Evolutionary conservation across 2,329 filamentous ascomycete species (phyloP).

Genomic region (Fusarium sp.): DNA sequence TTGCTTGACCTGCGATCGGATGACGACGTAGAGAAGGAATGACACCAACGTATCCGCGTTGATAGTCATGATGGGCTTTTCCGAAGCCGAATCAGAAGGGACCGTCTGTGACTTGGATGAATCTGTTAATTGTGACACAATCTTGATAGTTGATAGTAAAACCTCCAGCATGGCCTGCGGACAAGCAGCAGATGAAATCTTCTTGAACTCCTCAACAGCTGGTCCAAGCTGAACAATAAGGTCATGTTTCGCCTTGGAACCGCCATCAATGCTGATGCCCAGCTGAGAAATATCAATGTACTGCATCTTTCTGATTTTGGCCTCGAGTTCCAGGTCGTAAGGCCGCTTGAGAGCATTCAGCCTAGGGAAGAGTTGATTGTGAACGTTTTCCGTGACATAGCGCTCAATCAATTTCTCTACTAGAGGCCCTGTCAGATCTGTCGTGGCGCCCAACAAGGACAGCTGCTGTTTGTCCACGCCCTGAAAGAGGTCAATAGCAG

Average conservation of each 20-base stretch:
- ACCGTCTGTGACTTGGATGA: conserved; percentile 56
- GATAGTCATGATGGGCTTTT: conserved; percentile 69
- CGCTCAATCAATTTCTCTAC: conserved; percentile 95
- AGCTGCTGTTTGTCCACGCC: conserved; percentile 95
- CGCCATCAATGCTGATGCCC: conserved; percentile 85
- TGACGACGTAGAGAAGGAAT: conserved; percentile 89
- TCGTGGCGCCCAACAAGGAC: conserved; percentile 89
- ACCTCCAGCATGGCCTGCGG: conserved; percentile 91
- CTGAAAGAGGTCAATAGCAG: conserved; percentile 95
- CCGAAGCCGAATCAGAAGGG: conserved; percentile 52
- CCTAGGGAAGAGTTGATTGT: conserved; percentile 87
- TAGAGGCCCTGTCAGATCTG: conserved; percentile 88
- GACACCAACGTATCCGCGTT: conserved; percentile 95
- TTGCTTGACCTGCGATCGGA: conserved; percentile 87
- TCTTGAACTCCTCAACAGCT: conserved; percentile 90
- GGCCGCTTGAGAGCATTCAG: conserved; percentile 80
- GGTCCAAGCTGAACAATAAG: conserved; percentile 79
- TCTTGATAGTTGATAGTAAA: conserved; percentile 82
- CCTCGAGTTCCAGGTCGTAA: conserved; percentile 89
- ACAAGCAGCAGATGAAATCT: conserved; percentile 79
- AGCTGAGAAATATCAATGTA: conserved; percentile 95
- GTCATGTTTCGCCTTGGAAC: conserved; percentile 81
- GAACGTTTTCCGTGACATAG: conserved; percentile 92
- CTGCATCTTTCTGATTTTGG: conserved; percentile 91
- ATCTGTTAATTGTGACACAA: conserved; percentile 76